These are phyloP conservation scores for Nicotiana noctiflora DNA, from an alignment of 257 asterid genomes.

Conservation along the genomic window DNA sequence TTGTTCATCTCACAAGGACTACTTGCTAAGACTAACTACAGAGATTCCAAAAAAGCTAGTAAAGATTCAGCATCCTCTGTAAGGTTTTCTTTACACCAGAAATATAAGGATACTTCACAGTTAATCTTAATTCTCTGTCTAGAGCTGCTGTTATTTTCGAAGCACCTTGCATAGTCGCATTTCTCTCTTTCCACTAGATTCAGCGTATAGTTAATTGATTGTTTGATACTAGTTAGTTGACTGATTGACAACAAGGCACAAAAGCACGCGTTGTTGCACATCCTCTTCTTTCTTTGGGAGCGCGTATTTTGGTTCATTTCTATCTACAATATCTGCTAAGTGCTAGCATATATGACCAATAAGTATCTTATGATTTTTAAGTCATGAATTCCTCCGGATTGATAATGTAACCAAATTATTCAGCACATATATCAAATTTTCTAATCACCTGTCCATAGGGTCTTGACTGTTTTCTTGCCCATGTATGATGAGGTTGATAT, in stretches of 20 bases:
- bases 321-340: neutral
- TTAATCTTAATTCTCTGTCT: too few relatives aligned
- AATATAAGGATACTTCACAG: too few relatives aligned
- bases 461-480: conserved; percentile 60
- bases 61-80: too few relatives aligned
- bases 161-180: too few relatives aligned
- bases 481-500: conserved; percentile 83
- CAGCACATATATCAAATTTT: neutral
- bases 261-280: neutral
- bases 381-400: neutral
- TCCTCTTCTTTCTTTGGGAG: neutral
- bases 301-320: neutral
- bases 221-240: neutral
- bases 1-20: too few relatives aligned
- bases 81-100: too few relatives aligned
- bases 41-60: too few relatives aligned
- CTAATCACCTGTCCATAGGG: conserved; percentile 82
- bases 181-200: neutral
- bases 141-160: too few relatives aligned
- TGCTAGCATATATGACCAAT: neutral
- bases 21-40: too few relatives aligned
- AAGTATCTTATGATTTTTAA: neutral
- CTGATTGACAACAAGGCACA: neutral
- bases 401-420: neutral
- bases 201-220: neutral